Percentiles rank a stretch among this genome's conserved stretches.
These are phyloP conservation scores for Exophiala spinifera DNA, from an alignment of 2,329 filamentous ascomycete species.

Conservation along the genomic window DNA sequence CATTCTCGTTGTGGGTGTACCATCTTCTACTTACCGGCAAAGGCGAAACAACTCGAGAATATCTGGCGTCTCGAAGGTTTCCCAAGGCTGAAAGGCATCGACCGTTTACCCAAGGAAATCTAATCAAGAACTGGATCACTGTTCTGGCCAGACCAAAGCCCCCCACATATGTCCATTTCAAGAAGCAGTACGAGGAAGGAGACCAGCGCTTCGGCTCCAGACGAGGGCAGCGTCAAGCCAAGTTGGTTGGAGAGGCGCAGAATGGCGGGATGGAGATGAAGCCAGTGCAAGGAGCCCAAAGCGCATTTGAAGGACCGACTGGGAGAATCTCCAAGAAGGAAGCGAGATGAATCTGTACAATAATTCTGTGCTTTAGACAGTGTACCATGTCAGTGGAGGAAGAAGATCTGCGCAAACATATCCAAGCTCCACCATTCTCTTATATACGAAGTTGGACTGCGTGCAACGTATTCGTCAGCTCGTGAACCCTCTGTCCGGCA, in stretches of 20 bases:
- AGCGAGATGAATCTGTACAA: constrained; percentile 16
- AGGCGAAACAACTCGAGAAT: constrained; percentile 93
- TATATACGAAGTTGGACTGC: not conserved
- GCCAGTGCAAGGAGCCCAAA: constrained; percentile 46
- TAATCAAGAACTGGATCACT: constrained; percentile 73
- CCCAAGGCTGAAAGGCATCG: constrained; percentile 85
- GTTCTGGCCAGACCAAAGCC: constrained; percentile 80
- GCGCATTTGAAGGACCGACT: constrained; percentile 29
- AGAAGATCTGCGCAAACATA: no score
- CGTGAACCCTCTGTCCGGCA: constrained; percentile 7
- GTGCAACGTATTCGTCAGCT: not conserved
- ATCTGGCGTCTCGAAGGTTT: constrained; percentile 95
- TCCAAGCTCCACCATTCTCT: not conserved
- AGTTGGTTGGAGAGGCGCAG: constrained; percentile 51
- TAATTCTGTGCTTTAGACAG: constrained; percentile 1
- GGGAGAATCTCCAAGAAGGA: constrained; percentile 20
- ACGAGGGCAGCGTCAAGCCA: constrained; percentile 51
- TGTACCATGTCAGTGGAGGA: not conserved
- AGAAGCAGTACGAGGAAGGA: constrained; percentile 69
- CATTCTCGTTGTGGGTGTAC: constrained; percentile 77
- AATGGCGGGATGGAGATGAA: constrained; percentile 70
- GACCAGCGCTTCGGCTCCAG: constrained; percentile 75
- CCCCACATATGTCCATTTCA: constrained; percentile 87
- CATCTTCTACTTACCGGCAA: constrained; percentile 87
- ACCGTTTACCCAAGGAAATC: constrained; percentile 76